These are phyloP conservation scores for Cryomyces minteri DNA, from an alignment of 495 filamentous ascomycete genomes.

Conservation along the genomic window DNA sequence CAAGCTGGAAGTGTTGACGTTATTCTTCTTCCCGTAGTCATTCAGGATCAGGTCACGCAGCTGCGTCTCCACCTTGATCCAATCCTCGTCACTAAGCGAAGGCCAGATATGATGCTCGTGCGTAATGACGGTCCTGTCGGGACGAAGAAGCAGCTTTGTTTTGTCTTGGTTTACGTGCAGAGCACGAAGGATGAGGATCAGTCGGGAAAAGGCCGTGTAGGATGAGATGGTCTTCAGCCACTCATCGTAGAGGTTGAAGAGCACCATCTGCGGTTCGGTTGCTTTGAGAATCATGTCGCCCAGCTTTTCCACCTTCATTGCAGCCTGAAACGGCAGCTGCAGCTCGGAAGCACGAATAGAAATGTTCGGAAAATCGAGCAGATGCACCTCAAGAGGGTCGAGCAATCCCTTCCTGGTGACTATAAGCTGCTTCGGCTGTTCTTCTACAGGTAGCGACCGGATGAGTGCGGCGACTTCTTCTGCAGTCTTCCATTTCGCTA, in stretches of 20 bases:
- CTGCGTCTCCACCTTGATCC: constrained; percentile 97
- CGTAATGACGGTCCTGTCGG: constrained; percentile 96
- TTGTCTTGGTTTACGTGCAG: constrained; percentile 97
- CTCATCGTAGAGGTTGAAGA: constrained; percentile 98
- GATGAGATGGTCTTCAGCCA: constrained; percentile 98
- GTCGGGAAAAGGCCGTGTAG: constrained; percentile 93
- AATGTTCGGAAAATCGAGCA: constrained; percentile 98
- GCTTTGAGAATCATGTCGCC: constrained; percentile 98
- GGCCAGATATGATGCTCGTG: constrained; percentile 99
- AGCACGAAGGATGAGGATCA: constrained; percentile 88
- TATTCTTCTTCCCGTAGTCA: constrained; percentile 99
- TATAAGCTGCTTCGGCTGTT: constrained; percentile 97
- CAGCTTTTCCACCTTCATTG: constrained; percentile 99
- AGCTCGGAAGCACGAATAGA: constrained; percentile 96
- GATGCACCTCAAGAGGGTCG: constrained; percentile 91
- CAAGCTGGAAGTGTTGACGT: constrained; percentile 92
- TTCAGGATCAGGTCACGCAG: constrained; percentile 91
- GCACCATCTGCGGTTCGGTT: constrained; percentile 97
- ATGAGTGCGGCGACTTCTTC: constrained; percentile 99
- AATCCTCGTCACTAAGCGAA: constrained; percentile 82
- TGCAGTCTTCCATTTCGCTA: constrained; percentile 99
- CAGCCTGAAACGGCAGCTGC: constrained; percentile 96
- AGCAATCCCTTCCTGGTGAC: constrained; percentile 95
- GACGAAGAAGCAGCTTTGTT: constrained; percentile 91
- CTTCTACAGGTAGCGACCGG: constrained; percentile 89